phyloP scores from a whole-genome alignment of 2,329 filamentous ascomycete species.

The Colletotrichum simmondsii region DNA sequence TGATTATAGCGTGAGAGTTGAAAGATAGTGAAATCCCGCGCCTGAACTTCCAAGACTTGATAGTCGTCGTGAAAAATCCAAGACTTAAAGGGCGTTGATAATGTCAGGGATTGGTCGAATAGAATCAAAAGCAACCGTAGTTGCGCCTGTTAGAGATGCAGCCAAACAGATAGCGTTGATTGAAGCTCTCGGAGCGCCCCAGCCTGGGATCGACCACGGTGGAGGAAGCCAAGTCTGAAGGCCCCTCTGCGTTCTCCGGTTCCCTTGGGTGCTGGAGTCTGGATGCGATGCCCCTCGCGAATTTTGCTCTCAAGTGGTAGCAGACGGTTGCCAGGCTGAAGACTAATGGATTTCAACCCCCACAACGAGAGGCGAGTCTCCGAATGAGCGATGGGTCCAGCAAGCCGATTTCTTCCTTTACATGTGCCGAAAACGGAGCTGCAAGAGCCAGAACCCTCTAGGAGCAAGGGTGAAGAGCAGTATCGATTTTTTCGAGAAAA shows the following conservation, averaged over 20 bases:
- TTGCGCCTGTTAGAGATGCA: neutral
- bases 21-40: neutral
- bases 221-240: slow-evolving; percentile 27
- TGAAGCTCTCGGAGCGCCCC: slow-evolving; percentile 15
- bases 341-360: slow-evolving; percentile 24
- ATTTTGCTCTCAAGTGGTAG: slow-evolving; percentile 20
- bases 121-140: neutral
- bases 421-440: slow-evolving; percentile 33
- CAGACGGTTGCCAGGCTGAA: slow-evolving; percentile 17
- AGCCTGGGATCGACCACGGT: slow-evolving; percentile 14
- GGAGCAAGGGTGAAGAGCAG: neutral
- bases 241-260: neutral
- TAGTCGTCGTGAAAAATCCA: neutral
- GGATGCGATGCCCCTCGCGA: slow-evolving; percentile 3
- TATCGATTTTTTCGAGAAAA: neutral
- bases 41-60: slow-evolving; percentile 1
- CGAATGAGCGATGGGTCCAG: slow-evolving; percentile 20
- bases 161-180: slow-evolving; percentile 10
- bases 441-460: slow-evolving; percentile 10
- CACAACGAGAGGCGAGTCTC: slow-evolving; percentile 19
- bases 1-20: neutral
- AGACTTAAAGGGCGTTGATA: neutral
- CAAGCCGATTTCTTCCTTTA: slow-evolving; percentile 21
- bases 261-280: slow-evolving; percentile 4
- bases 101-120: neutral